Conservation (phyloP, 2,329 filamentous ascomycete genomes). For the Pestalotiopsis fici region DNA sequence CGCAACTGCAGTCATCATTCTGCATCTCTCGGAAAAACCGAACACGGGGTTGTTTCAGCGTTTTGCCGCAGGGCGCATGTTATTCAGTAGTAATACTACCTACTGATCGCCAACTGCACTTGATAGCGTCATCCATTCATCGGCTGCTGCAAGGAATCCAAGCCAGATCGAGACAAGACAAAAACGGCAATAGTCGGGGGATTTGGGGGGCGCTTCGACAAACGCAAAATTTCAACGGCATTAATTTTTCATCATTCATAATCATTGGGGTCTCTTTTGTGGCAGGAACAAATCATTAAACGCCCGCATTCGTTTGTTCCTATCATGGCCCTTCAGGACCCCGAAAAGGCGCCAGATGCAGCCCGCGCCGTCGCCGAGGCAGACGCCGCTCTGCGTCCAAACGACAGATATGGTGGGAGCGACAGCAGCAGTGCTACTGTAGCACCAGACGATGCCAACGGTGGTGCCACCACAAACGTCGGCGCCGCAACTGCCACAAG, state of each 20-base stretch:
- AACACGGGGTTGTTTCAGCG: too few species aligned
- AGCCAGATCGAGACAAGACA: background rate
- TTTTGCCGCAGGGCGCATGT: too few species aligned
- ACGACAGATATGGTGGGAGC: background rate
- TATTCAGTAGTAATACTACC: too few species aligned
- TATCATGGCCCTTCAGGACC: background rate
- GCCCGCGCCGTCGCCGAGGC: background rate
- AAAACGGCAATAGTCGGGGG: background rate
- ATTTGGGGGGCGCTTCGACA: background rate
- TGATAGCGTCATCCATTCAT: background rate
- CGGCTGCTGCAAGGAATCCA: background rate
- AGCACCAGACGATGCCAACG: conserved; percentile 2
- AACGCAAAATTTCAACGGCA: background rate
- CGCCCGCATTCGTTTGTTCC: background rate
- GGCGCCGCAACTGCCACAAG: background rate
- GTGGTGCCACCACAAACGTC: conserved; percentile 4
- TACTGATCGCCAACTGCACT: background rate
- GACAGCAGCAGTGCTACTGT: background rate
- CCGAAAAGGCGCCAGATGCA: background rate
- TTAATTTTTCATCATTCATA: background rate
- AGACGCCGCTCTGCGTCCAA: background rate
- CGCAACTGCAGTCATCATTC: background rate
- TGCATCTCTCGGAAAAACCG: too few species aligned
- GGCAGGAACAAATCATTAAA: background rate
- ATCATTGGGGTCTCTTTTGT: background rate